Percentiles rank a stretch among this genome's conserved stretches.
These are phyloP conservation scores for Colletotrichum sp. DNA, from an alignment of 2,329 filamentous ascomycete genomes.

Conservation along the genomic window DNA sequence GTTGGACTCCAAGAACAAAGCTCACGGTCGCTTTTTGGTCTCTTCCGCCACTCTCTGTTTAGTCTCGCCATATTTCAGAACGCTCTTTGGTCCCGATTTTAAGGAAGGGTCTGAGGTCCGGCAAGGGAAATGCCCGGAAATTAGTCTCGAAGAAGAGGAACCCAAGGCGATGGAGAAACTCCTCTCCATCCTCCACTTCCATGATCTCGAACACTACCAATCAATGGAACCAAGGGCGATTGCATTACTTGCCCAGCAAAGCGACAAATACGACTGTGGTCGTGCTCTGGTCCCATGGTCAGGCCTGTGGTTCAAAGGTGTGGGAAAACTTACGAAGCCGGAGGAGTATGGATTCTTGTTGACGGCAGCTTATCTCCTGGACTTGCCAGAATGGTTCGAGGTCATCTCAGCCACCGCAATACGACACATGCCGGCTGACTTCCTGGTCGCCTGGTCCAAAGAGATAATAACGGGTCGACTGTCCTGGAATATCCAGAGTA, in stretches of 20 bases:
- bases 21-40: neutral
- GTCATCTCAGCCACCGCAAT: neutral
- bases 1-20: no score
- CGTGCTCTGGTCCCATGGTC: neutral
- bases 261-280: neutral
- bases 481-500: neutral
- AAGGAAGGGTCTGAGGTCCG: neutral
- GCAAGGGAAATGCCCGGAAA: neutral
- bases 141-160: neutral
- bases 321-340: neutral
- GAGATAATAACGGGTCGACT: neutral
- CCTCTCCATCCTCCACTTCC: neutral
- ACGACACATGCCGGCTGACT: neutral
- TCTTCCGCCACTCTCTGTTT: neutral
- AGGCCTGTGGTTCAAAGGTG: neutral
- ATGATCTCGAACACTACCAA: neutral
- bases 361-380: neutral
- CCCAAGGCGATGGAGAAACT: neutral
- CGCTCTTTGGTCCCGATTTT: neutral
- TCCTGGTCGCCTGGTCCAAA: neutral
- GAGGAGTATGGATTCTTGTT: neutral
- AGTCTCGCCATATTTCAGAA: neutral
- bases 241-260: neutral
- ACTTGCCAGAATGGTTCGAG: neutral
- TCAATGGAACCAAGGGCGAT: neutral